Evolutionary conservation across 1,139 yeast genomes (phyloP).

Genomic region (Petasospora rhodanensis): DNA sequence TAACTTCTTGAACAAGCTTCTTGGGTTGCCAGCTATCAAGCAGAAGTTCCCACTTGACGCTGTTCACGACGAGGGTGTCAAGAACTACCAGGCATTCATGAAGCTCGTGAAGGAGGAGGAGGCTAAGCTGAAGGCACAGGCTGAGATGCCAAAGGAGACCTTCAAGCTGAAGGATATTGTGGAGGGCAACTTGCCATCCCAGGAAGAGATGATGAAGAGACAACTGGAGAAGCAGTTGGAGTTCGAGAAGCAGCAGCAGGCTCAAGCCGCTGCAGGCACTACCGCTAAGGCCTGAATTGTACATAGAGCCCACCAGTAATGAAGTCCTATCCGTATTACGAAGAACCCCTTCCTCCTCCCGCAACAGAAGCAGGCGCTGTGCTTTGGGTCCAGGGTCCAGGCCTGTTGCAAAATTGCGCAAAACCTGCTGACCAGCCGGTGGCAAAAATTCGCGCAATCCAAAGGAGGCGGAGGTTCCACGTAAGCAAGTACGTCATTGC

Average conservation of each 20-base stretch:
- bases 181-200: conserved; percentile 80
- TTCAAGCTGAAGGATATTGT: conserved; percentile 78
- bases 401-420: no score
- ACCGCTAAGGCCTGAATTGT: no score
- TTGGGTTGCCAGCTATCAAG: conserved; percentile 58
- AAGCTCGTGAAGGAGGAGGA: conserved; percentile 85
- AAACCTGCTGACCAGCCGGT: no score
- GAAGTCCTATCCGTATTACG: no score
- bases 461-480: no score
- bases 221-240: conserved; percentile 47
- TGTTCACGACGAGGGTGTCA: conserved; percentile 89
- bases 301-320: no score
- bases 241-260: conserved; percentile 32
- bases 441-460: no score
- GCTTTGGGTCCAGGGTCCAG: no score
- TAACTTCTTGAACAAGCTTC: conserved; percentile 53
- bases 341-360: no score
- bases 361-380: no score
- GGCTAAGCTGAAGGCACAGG: conserved; percentile 75
- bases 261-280: no score
- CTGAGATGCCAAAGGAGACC: conserved; percentile 74
- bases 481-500: no score
- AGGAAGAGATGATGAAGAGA: conserved; percentile 75
- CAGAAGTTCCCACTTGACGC: conserved; percentile 89
- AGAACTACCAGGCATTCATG: conserved; percentile 80